phyloP scores from a whole-genome alignment of 345 rosid genomes.

The Cardiospermum halicacabum region DNA sequence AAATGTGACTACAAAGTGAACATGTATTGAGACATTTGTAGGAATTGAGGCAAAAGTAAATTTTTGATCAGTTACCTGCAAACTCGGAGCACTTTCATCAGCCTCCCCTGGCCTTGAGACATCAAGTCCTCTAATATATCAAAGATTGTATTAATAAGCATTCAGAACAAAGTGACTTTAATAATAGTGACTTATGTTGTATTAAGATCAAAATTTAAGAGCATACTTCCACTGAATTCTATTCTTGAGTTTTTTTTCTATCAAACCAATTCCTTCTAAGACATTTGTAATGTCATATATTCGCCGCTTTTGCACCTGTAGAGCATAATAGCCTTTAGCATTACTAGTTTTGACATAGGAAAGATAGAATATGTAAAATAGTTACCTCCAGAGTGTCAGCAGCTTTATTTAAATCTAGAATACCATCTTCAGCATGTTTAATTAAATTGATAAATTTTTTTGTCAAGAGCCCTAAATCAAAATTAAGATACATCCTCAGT shows the following conservation, averaged over 20 bases:
- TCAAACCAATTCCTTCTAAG: conserved; percentile 96
- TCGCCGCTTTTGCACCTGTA: conserved; percentile 95
- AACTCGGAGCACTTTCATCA: conserved; percentile 58
- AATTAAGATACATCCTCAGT: conserved; percentile 9
- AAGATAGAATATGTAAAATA: conserved; percentile 11
- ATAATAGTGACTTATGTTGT: conserved; percentile 2
- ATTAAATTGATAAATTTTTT: conserved; percentile 94
- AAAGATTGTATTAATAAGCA: conserved; percentile 5
- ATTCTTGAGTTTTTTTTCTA: conserved; percentile 95
- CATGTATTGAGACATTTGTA: conserved; percentile 1
- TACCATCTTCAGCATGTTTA: conserved; percentile 94
- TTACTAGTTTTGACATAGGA: conserved; percentile 1
- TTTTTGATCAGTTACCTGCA: conserved; percentile 57
- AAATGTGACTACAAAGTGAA: conserved; percentile 1
- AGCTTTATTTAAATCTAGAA: conserved; percentile 92
- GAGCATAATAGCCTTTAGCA: conserved; percentile 20
- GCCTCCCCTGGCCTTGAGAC: conserved; percentile 80
- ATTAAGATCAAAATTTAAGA: conserved; percentile 12
- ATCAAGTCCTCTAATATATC: conserved; percentile 72
- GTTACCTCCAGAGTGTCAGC: conserved; percentile 89
- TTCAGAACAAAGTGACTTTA: neutral
- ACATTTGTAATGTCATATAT: conserved; percentile 98
- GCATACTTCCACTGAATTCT: conserved; percentile 97
- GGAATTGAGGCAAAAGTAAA: conserved; percentile 9
- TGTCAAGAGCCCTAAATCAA: conserved; percentile 81